phyloP scores from a whole-genome alignment of 2,329 filamentous ascomycete genomes.

The Epichloe elymi region DNA sequence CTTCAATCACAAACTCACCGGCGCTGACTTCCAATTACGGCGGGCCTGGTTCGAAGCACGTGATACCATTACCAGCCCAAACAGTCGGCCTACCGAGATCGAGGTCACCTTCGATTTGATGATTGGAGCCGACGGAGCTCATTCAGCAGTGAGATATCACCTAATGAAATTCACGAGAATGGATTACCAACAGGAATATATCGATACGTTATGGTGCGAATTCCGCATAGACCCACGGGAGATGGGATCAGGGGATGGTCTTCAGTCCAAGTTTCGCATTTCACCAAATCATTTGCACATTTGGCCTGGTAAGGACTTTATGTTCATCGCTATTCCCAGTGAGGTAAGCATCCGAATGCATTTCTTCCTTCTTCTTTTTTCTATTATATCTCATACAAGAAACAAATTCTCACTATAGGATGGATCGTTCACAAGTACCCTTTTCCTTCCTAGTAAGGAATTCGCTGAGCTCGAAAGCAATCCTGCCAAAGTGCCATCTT shows the following conservation, averaged over 20 bases:
- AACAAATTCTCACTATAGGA: slow-evolving; percentile 37
- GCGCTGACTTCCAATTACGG: slow-evolving; percentile 67
- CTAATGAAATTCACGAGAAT: slow-evolving; percentile 91
- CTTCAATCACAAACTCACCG: slow-evolving; percentile 88
- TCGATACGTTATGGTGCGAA: slow-evolving; percentile 95
- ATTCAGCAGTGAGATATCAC: slow-evolving; percentile 82
- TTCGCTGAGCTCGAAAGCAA: slow-evolving; percentile 55
- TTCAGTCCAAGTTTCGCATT: slow-evolving; percentile 51
- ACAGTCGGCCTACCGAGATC: slow-evolving; percentile 51
- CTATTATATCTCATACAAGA: slow-evolving; percentile 6
- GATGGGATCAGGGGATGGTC: slow-evolving; percentile 13
- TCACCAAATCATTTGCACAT: slow-evolving; percentile 93
- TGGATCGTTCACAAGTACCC: slow-evolving; percentile 85
- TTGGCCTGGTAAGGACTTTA: slow-evolving; percentile 86
- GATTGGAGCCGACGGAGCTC: slow-evolving; percentile 88
- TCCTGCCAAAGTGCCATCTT: slow-evolving; percentile 47
- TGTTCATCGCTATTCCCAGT: slow-evolving; percentile 95
- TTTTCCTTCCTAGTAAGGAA: slow-evolving; percentile 67
- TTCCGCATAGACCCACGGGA: slow-evolving; percentile 59
- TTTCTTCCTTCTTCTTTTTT: neutral
- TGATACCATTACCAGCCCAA: slow-evolving; percentile 19
- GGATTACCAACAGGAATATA: slow-evolving; percentile 88
- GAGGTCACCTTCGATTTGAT: slow-evolving; percentile 83
- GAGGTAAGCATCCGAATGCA: slow-evolving; percentile 27
- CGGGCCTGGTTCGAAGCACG: slow-evolving; percentile 77